Base-by-base conservation (phyloP, 495 filamentous ascomycete genomes). In the Acidiella bohemica region DNA sequence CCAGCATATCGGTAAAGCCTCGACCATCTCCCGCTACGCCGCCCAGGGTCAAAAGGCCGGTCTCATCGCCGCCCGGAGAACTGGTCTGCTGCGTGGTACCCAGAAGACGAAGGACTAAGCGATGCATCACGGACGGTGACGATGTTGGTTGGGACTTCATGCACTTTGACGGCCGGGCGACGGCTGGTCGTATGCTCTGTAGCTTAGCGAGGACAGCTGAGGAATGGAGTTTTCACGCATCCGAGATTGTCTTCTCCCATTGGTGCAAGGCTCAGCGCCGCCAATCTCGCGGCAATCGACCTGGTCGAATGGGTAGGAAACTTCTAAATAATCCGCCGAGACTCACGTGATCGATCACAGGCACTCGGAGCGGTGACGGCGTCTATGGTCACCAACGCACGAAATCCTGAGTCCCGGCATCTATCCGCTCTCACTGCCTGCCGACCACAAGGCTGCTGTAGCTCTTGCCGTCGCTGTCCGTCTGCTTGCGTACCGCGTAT, bases 1-100 rank as follows among this genome's bases (percentile, higher is more conserved):
- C 72, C 90, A 99, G 75, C 90, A 99, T 72, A 99, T 99, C 60
- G 90, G 90, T 80, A 96, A 96, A 73, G 92, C 90, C 47, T 96
- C 92, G 27, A 99, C 90, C 53, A 99, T 99, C 70, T 93, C 84
- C 51, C 81, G 90, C 64, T 93, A 87, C 71, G 90, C 90, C 49
- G 80, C 79, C 61, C 81, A 84, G 66, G 90, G 90, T 82, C 90
- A 99, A 76, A 99, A 99, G 76, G 92, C 92, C 61, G 90, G 90
- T 94, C 85, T 95, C 61, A 99, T 99, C 72, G 90, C 90, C 64
- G 90, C 90, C 66, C 74, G 90, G 67, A 78, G 90, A 73, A 99
- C 90, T 61, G 90, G 90, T 87, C 75, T 99, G 67, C 75, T 99
- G 56, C 85, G 90, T 64, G 90, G 90, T 83, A 95, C 90, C 59